Percentiles rank a stretch among this genome's conserved stretches.
Evolutionary conservation across 2,329 filamentous ascomycete species (phyloP).

Genomic region (Pseudopithomyces maydicus): DNA sequence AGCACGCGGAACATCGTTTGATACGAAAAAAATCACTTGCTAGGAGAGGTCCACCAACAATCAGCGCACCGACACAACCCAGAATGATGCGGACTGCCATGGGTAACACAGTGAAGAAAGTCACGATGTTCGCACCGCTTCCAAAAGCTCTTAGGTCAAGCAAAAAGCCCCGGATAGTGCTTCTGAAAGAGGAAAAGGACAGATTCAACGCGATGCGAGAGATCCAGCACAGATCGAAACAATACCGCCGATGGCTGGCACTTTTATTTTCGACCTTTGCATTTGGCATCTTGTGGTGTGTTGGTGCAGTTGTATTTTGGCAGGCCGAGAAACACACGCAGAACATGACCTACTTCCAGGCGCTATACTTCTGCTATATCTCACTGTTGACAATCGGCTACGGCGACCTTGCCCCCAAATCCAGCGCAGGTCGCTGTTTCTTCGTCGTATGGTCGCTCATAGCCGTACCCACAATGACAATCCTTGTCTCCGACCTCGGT

Average conservation of each 20-base stretch:
- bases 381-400: conserved; percentile 86
- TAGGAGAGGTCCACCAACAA: conserved; percentile 13
- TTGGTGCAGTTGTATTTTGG: conserved; percentile 79
- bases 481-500: conserved; percentile 66
- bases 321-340: conserved; percentile 60
- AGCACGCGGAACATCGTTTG: conserved; percentile 29
- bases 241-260: conserved; percentile 74
- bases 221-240: conserved; percentile 70
- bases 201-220: conserved; percentile 82
- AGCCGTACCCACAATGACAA: conserved; percentile 85
- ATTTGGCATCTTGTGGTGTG: conserved; percentile 78
- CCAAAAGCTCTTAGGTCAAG: conserved; percentile 14
- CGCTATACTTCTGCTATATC: conserved; percentile 85
- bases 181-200: conserved; percentile 64
- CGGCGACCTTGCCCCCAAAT: conserved; percentile 68
- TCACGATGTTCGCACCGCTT: conserved; percentile 10
- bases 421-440: conserved; percentile 79
- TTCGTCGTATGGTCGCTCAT: conserved; percentile 94
- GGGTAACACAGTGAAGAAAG: conserved; percentile 15
- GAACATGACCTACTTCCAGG: conserved; percentile 74
- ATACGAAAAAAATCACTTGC: conserved; percentile 22
- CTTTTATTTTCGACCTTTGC: conserved; percentile 69
- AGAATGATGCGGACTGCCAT: conserved; percentile 28
- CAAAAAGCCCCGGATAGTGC: conserved; percentile 53
- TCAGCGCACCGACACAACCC: conserved; percentile 32